Conservation (phyloP, 345 rosid species). For the Abelmoschus esculentus region DNA sequence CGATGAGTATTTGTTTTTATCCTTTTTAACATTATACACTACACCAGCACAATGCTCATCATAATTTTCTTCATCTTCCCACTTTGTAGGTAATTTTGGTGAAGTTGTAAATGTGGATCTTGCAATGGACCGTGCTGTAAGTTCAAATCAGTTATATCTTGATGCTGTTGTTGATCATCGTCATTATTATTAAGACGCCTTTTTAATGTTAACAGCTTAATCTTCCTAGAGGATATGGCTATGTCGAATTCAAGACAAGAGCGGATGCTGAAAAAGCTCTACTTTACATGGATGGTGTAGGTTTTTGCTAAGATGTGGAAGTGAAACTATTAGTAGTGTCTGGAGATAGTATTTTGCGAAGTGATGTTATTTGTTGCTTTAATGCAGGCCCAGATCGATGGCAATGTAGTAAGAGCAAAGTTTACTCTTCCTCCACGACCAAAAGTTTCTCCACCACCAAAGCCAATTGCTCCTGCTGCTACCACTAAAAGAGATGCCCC, state of each 20-base stretch:
- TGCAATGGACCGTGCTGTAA: conserved; percentile 85
- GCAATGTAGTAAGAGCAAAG: conserved; percentile 67
- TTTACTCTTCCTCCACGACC: conserved; percentile 68
- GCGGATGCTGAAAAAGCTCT: conserved; percentile 93
- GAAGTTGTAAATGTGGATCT: conserved; percentile 76
- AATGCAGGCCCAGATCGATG: conserved; percentile 92
- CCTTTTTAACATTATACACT: neutral
- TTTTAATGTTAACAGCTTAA: conserved; percentile 29
- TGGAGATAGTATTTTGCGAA: neutral
- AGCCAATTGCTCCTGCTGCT: conserved; percentile 47
- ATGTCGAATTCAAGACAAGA: conserved; percentile 85
- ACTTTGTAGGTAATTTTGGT: conserved; percentile 69
- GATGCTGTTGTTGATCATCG: neutral
- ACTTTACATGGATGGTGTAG: conserved; percentile 91
- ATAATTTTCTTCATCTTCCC: neutral
- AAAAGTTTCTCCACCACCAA: conserved; percentile 63
- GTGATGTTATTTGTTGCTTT: conserved; percentile 14
- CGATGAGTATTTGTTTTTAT: neutral
- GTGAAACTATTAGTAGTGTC: neutral
- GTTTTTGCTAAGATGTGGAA: conserved; percentile 17
- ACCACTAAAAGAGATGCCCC: conserved; percentile 51
- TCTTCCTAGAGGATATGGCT: conserved; percentile 72
- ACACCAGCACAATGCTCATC: neutral
- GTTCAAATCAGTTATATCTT: conserved; percentile 21
- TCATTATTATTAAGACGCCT: neutral